phyloP scores from a whole-genome alignment of 1,139 yeast genomes.

The Blastobotrys capitulatus region DNA sequence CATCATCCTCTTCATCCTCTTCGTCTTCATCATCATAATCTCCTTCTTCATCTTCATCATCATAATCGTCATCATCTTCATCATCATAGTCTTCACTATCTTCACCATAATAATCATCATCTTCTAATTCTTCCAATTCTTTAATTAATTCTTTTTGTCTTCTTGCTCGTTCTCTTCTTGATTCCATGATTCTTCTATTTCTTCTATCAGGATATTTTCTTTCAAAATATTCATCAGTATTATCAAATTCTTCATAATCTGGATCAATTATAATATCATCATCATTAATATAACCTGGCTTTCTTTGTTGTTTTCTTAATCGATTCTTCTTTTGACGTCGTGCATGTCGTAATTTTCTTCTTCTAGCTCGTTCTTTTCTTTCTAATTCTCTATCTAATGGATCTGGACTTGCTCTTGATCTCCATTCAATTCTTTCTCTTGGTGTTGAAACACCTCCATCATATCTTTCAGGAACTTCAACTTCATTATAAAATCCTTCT shows the following conservation, averaged over 20 bases:
- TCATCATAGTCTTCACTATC: slow-evolving; percentile 1
- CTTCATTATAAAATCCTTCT: not conserved
- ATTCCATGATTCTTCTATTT: not conserved
- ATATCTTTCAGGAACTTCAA: not conserved
- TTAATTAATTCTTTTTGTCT: not conserved
- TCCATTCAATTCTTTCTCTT: not conserved
- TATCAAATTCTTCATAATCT: not conserved
- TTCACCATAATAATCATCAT: slow-evolving; percentile 1
- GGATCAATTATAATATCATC: not conserved
- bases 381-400: not conserved
- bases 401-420: not conserved
- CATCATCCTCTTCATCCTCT: not conserved
- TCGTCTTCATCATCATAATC: not conserved
- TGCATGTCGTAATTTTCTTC: not conserved
- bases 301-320: not conserved
- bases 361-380: not conserved
- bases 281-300: no score
- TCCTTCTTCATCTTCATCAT: not conserved
- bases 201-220: not conserved
- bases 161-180: not conserved
- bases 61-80: not conserved
- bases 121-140: not conserved
- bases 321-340: not conserved
- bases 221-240: not conserved
- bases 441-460: not conserved